phyloP scores from a whole-genome alignment of 352 stramenopile genomes.

The Phytophthora ohioensis region DNA sequence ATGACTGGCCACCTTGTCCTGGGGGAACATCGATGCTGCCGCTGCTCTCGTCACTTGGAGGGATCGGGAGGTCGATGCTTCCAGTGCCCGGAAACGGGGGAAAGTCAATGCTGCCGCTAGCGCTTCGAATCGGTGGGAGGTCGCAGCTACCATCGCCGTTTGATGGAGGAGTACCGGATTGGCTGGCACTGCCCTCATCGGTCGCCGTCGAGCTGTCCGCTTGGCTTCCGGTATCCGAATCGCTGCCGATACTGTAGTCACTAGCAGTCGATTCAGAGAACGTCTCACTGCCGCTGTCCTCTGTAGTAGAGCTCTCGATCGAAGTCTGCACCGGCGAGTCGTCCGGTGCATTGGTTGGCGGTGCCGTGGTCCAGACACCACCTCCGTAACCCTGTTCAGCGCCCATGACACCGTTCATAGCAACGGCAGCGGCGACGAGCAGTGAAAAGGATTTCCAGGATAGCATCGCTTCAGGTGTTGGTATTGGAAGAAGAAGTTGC shows the following conservation, averaged over 20 bases:
- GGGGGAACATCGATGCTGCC: not conserved
- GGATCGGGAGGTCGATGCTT: not conserved
- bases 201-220: slow-evolving; percentile 3
- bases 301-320: too few relatives aligned
- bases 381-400: slow-evolving; percentile 10
- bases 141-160: slow-evolving; percentile 11
- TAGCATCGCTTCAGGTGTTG: slow-evolving; percentile 6
- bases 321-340: too few relatives aligned
- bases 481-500: not conserved
- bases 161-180: not conserved
- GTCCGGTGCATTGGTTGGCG: slow-evolving; percentile 1
- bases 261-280: not conserved
- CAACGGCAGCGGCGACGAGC: slow-evolving; percentile 16
- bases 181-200: not conserved
- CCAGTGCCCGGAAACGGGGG: not conserved
- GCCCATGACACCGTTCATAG: slow-evolving; percentile 24
- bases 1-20: not conserved
- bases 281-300: too few relatives aligned
- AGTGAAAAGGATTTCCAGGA: slow-evolving; percentile 25
- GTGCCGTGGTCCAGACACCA: slow-evolving; percentile 18
- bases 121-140: too few relatives aligned
- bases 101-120: too few relatives aligned
- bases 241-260: not conserved
- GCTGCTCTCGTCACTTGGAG: not conserved
- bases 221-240: slow-evolving; percentile 6